phyloP scores from a whole-genome alignment of 2,329 filamentous ascomycete species.

The Pseudogymnoascus sp. region DNA sequence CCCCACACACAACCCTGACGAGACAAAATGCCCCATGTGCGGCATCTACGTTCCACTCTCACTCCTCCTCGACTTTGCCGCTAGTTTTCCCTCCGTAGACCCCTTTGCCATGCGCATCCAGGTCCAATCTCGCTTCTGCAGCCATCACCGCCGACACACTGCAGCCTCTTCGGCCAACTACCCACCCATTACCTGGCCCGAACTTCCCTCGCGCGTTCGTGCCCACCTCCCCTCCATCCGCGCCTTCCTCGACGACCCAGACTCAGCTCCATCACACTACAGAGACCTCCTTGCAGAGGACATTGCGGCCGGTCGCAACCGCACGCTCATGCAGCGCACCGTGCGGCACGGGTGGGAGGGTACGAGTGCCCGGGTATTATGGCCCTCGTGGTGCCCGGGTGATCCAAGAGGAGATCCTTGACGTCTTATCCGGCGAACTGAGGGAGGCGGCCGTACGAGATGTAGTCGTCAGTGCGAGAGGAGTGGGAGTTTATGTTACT shows the following conservation, averaged over 20 bases:
- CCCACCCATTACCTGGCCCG: constrained; percentile 64
- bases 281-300: constrained; percentile 48
- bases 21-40: constrained; percentile 5
- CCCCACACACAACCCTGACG: neutral
- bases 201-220: constrained; percentile 52
- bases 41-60: neutral
- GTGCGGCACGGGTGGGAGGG: constrained; percentile 34
- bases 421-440: constrained; percentile 51
- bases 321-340: constrained; percentile 54
- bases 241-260: constrained; percentile 47
- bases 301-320: constrained; percentile 51
- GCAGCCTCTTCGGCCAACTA: constrained; percentile 38
- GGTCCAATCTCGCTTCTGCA: neutral
- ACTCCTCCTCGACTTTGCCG: neutral
- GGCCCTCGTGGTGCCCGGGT: constrained; percentile 64
- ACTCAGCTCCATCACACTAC: constrained; percentile 48
- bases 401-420: constrained; percentile 65
- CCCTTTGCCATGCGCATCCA: neutral
- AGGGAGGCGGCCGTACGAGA: constrained; percentile 59
- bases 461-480: constrained; percentile 57
- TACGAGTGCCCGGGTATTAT: constrained; percentile 65
- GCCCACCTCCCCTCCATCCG: constrained; percentile 50
- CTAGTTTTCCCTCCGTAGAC: neutral
- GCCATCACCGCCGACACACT: neutral
- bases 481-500: constrained; percentile 64